Percentiles rank a stretch among this genome's conserved stretches.
These are phyloP conservation scores for Arthromyces matolae DNA, from an alignment of 768 basidiomycete genomes.

Conservation along the genomic window DNA sequence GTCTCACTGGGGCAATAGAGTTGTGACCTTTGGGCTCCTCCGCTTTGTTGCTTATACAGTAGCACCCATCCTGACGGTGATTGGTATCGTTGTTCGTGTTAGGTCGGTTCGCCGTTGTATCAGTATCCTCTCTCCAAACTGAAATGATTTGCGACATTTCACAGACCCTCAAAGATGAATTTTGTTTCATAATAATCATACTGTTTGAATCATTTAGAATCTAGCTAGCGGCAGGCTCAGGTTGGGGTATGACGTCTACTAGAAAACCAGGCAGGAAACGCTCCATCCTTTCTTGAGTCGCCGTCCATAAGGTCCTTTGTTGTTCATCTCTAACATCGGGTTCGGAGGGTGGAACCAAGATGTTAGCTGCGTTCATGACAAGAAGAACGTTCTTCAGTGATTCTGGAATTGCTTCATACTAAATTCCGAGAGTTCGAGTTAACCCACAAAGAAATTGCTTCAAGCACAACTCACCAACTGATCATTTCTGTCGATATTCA, in stretches of 20 bases:
- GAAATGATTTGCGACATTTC: neutral
- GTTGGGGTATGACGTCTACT: constrained; percentile 56
- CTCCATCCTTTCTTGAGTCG: constrained; percentile 84
- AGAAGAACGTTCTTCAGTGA: constrained; percentile 94
- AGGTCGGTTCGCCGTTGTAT: constrained; percentile 38
- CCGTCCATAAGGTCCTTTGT: constrained; percentile 75
- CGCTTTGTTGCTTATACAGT: constrained; percentile 50
- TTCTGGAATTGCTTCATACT: constrained; percentile 96
- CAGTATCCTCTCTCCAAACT: neutral
- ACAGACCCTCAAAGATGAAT: constrained; percentile 64
- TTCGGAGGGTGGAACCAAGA: constrained; percentile 63
- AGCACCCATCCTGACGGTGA: constrained; percentile 47
- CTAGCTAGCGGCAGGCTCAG: constrained; percentile 8
- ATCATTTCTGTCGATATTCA: constrained; percentile 81
- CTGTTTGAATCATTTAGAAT: neutral
- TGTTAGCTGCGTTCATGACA: constrained; percentile 88
- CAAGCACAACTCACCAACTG: constrained; percentile 65
- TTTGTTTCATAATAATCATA: constrained; percentile 32
- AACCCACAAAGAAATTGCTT: neutral
- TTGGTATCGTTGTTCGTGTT: constrained; percentile 43
- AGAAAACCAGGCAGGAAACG: constrained; percentile 91
- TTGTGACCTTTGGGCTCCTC: constrained; percentile 36
- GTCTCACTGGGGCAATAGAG: constrained; percentile 52
- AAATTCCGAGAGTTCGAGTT: constrained; percentile 2
- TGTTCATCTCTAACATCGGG: constrained; percentile 51